Conservation (phyloP, 1,139 yeast species). For the Saccharomyces hybrid region DNA sequence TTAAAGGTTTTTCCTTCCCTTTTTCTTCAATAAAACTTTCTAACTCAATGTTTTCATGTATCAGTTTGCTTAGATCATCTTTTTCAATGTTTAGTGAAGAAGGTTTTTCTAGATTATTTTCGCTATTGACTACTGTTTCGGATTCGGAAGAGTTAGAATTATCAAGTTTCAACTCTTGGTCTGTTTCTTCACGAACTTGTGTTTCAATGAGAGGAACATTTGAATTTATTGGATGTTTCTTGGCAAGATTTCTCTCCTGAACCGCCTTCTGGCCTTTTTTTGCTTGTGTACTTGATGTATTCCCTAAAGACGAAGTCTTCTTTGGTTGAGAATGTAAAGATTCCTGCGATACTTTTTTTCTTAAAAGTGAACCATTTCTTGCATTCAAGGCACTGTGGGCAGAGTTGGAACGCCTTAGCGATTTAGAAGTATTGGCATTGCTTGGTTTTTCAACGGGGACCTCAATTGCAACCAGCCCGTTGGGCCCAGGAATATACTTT, state of each 20-base stretch:
- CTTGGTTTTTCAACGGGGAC: constrained; percentile 33
- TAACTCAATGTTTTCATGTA: constrained; percentile 7
- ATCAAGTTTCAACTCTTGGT: constrained; percentile 10
- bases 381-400: not conserved
- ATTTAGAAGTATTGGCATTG: constrained; percentile 2
- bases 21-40: constrained; percentile 7
- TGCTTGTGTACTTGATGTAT: constrained; percentile 3
- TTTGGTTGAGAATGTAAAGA: constrained; percentile 5
- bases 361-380: not conserved
- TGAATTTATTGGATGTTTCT: constrained; percentile 1
- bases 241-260: not conserved
- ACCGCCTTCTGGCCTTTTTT: not conserved
- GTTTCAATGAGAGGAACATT: constrained; percentile 14
- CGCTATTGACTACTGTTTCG: not conserved
- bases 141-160: not conserved
- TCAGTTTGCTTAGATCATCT: constrained; percentile 6
- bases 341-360: constrained; percentile 5
- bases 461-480: constrained; percentile 40
- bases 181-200: constrained; percentile 18
- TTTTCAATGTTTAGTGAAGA: constrained; percentile 1
- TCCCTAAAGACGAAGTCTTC: constrained; percentile 7
- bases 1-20: constrained; percentile 4
- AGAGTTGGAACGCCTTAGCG: not conserved
- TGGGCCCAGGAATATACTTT: constrained; percentile 42
- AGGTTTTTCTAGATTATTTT: not conserved